phyloP scores from a whole-genome alignment of 148 eudicot species.

The Dysphania ambrosioides region DNA sequence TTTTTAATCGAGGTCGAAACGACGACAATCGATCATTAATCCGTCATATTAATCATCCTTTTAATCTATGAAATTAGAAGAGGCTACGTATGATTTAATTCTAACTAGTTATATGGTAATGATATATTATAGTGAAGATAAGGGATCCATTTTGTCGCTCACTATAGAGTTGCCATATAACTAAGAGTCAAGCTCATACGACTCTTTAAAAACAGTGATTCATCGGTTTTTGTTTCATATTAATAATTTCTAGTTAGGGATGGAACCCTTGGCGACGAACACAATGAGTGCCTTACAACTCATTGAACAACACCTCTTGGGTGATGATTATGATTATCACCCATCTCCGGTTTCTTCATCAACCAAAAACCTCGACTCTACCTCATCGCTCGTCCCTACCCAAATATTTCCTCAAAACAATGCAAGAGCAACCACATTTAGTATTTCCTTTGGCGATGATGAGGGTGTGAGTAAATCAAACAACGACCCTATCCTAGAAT shows the following conservation, averaged over 20 bases:
- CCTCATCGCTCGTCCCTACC: neutral
- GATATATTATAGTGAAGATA: too few relatives aligned
- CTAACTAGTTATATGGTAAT: neutral
- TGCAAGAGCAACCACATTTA: neutral
- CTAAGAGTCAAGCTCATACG: too few relatives aligned
- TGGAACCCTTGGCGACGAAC: neutral
- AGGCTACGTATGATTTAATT: too few relatives aligned
- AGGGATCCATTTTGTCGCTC: too few relatives aligned
- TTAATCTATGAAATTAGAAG: too few relatives aligned
- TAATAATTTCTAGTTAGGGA: too few relatives aligned
- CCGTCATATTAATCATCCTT: too few relatives aligned
- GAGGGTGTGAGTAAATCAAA: neutral
- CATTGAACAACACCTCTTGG: slow-evolving; percentile 18
- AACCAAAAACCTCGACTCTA: neutral
- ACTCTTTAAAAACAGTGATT: too few relatives aligned
- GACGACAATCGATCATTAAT: too few relatives aligned
- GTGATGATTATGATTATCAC: neutral
- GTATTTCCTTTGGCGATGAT: neutral
- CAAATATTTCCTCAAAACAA: neutral
- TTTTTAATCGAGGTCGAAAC: too few relatives aligned
- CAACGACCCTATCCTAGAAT: neutral
- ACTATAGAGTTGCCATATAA: too few relatives aligned
- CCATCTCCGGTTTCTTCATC: neutral
- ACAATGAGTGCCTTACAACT: neutral
- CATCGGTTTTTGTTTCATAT: too few relatives aligned